Conservation (phyloP, 768 basidiomycete genomes). For the Tricholoma hemisulphureum region DNA sequence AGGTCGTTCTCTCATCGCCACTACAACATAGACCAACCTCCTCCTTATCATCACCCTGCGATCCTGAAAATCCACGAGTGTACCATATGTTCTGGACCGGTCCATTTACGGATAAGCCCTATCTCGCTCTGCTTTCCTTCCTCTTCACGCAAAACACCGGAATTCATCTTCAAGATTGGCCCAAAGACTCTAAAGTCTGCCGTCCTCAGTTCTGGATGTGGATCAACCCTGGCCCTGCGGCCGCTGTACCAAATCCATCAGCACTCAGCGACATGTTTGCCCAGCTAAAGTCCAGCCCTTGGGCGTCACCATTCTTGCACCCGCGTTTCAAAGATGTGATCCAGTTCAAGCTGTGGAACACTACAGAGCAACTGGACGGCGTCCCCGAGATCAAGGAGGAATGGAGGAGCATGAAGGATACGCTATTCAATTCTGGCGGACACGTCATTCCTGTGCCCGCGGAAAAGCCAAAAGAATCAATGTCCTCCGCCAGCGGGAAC, state of each 20-base stretch:
- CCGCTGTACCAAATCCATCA: conserved; percentile 73
- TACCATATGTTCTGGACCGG: conserved; percentile 99
- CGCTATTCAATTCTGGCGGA: conserved; percentile 86
- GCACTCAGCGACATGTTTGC: conserved; percentile 82
- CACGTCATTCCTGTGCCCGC: conserved; percentile 62
- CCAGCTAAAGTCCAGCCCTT: conserved; percentile 74
- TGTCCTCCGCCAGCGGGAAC: conserved; percentile 41
- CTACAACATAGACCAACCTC: conserved; percentile 43
- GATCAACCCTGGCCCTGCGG: conserved; percentile 94
- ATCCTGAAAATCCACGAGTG: conserved; percentile 71
- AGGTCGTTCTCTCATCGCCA: conserved; percentile 46
- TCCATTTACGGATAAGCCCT: conserved; percentile 95
- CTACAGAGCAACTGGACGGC: conserved; percentile 90
- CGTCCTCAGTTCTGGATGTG: conserved; percentile 93
- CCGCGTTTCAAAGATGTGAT: conserved; percentile 85
- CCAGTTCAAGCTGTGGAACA: conserved; percentile 95
- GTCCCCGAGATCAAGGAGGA: conserved; percentile 84
- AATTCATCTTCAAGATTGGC: conserved; percentile 54
- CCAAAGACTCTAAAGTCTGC: conserved; percentile 52
- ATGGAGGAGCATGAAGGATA: conserved; percentile 72
- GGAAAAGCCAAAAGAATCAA: conserved; percentile 32
- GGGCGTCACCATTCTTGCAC: conserved; percentile 91
- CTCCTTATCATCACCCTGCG: conserved; percentile 54
- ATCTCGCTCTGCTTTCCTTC: conserved; percentile 88
- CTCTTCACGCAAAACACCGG: conserved; percentile 91